These are phyloP conservation scores for Calonectria montana DNA, from an alignment of 2,329 filamentous ascomycete species.

Conservation along the genomic window DNA sequence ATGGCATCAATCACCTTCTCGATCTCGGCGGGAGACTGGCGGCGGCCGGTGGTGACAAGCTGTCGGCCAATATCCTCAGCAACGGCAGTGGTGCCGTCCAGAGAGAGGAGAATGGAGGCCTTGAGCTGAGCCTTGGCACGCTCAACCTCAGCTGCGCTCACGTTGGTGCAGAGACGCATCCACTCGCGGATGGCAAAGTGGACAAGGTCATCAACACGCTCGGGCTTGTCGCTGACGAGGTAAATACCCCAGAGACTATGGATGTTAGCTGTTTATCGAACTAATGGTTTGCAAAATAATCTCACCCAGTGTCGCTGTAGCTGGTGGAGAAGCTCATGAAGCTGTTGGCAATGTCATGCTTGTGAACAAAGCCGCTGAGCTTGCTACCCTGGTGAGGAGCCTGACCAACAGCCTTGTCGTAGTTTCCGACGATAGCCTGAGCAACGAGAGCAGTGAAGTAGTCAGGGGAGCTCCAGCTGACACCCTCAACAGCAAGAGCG, in stretches of 20 bases:
- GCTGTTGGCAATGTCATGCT: constrained; percentile 97
- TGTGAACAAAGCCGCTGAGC: constrained; percentile 93
- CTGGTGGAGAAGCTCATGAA: constrained; percentile 99
- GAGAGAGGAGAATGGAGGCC: constrained; percentile 95
- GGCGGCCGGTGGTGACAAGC: constrained; percentile 95
- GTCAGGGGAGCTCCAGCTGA: constrained; percentile 99
- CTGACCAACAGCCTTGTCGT: constrained; percentile 98
- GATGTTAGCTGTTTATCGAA: constrained; percentile 37
- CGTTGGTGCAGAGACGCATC: constrained; percentile 91
- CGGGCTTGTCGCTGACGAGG: constrained; percentile 90
- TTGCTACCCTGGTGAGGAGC: constrained; percentile 98
- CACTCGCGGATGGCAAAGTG: constrained; percentile 99
- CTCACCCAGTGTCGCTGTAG: constrained; percentile 98
- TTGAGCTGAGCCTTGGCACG: constrained; percentile 99
- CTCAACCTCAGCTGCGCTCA: constrained; percentile 91
- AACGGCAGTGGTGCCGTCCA: constrained; percentile 96
- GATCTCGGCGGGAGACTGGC: constrained; percentile 92
- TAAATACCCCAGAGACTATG: constrained; percentile 98
- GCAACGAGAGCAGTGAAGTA: constrained; percentile 99
- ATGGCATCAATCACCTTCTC: constrained; percentile 91
- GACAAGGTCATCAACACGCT: constrained; percentile 90
- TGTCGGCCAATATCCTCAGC: constrained; percentile 99
- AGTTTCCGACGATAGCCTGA: constrained; percentile 99
- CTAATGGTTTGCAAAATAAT: constrained; percentile 23
- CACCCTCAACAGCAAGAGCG: constrained; percentile 97